These are phyloP conservation scores for Datisca glomerata DNA, from an alignment of 306 rosid species.

Conservation along the genomic window DNA sequence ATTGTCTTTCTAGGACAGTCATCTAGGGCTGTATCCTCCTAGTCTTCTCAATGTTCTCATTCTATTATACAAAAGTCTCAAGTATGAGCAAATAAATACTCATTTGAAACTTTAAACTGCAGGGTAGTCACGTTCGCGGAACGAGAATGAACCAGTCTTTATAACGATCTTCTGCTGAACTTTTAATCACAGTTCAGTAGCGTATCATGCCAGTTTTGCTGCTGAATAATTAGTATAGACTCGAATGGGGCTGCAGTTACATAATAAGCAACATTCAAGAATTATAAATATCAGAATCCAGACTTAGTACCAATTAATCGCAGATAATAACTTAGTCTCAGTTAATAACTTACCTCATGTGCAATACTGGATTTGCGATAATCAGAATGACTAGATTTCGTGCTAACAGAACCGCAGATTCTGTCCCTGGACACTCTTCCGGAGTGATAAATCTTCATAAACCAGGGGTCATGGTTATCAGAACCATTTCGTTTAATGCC, in stretches of 20 bases:
- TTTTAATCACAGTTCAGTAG: neutral
- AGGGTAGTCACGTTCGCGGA: too few relatives aligned
- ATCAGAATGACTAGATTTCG: constrained; percentile 16
- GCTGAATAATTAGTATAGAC: constrained; percentile 12
- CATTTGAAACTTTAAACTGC: too few relatives aligned
- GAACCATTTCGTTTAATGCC: constrained; percentile 19
- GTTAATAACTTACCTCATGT: constrained; percentile 12
- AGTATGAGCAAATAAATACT: too few relatives aligned
- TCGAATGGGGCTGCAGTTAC: constrained; percentile 20
- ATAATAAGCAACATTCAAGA: too few relatives aligned
- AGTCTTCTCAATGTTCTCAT: too few relatives aligned
- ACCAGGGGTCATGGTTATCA: constrained; percentile 35
- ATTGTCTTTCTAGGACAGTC: too few relatives aligned
- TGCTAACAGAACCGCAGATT: constrained; percentile 17
- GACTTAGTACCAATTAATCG: too few relatives aligned
- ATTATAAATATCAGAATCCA: too few relatives aligned
- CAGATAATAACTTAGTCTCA: too few relatives aligned
- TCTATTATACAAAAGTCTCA: too few relatives aligned
- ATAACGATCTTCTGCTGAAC: neutral
- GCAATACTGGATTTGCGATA: constrained; percentile 14
- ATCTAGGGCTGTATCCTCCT: too few relatives aligned
- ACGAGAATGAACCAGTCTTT: too few relatives aligned
- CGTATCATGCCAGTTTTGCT: neutral
- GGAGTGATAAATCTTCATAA: constrained; percentile 29
- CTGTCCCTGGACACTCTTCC: constrained; percentile 17